Evolutionary conservation across 495 filamentous ascomycete genomes (phyloP).

Genomic region (Aspergillus incahuasiensis): DNA sequence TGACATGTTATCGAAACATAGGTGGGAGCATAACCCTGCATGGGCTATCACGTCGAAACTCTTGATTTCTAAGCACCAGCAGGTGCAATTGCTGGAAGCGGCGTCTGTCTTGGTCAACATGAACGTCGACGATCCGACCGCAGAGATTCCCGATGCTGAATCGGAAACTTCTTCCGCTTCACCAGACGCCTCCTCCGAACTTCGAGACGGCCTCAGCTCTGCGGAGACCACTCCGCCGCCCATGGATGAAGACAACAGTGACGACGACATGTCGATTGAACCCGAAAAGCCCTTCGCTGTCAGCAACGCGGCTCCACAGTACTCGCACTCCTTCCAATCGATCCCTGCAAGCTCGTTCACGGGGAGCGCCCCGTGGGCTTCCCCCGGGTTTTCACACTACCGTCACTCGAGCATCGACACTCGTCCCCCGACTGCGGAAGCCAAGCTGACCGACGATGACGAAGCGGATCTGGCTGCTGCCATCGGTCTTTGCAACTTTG

Average conservation of each 20-base stretch:
- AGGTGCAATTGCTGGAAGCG: constrained; percentile 95
- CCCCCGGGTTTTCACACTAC: constrained; percentile 44
- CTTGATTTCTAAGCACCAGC: constrained; percentile 98
- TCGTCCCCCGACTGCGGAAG: constrained; percentile 58
- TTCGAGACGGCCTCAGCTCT: constrained; percentile 61
- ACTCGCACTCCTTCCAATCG: constrained; percentile 84
- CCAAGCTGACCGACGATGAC: constrained; percentile 51
- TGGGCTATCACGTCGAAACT: constrained; percentile 97
- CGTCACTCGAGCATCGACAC: constrained; percentile 56
- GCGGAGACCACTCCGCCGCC: constrained; percentile 54
- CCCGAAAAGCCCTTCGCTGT: constrained; percentile 47
- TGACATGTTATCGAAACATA: constrained; percentile 49
- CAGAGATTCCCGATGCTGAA: constrained; percentile 58
- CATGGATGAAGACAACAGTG: constrained; percentile 42
- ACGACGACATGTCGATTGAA: constrained; percentile 40
- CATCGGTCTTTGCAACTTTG: constrained; percentile 88
- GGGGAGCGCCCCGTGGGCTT: constrained; percentile 42
- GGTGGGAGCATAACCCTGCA: constrained; percentile 99
- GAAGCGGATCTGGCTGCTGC: constrained; percentile 79
- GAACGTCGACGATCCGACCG: constrained; percentile 61
- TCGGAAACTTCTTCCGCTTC: constrained; percentile 81
- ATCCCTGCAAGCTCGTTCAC: constrained; percentile 53
- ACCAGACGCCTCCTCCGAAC: constrained; percentile 71
- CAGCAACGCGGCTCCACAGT: constrained; percentile 56
- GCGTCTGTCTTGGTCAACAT: constrained; percentile 91